Percentiles rank a stretch among this genome's conserved stretches.
Conservation (phyloP, 164 flowering plant species). For the Vitis amurensis region DNA sequence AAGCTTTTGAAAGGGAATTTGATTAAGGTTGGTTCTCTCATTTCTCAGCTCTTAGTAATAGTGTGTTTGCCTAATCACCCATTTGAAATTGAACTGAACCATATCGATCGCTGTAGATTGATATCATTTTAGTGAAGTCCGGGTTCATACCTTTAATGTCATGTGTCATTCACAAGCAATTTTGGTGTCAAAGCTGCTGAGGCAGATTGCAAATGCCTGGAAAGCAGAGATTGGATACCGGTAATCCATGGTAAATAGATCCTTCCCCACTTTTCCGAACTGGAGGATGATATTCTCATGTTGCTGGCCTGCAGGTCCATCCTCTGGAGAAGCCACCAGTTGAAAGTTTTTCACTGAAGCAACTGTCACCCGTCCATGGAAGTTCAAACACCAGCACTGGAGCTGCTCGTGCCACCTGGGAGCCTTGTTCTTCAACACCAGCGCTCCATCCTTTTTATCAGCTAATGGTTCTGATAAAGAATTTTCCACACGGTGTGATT, state of each 20-base stretch:
- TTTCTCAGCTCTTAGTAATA: too few relatives aligned
- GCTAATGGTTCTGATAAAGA: slow-evolving; percentile 37
- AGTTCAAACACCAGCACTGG: slow-evolving; percentile 85
- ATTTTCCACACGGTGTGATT: slow-evolving; percentile 39
- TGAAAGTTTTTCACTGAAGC: slow-evolving; percentile 88
- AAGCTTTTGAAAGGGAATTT: too few relatives aligned
- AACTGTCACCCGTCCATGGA: slow-evolving; percentile 76
- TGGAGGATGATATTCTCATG: slow-evolving; percentile 71
- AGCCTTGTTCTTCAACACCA: slow-evolving; percentile 64
- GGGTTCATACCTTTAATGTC: slow-evolving; percentile 23
- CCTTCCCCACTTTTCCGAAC: slow-evolving; percentile 80
- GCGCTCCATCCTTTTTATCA: slow-evolving; percentile 38
- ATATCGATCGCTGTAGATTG: too few relatives aligned
- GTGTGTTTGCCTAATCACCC: too few relatives aligned
- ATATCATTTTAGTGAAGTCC: too few relatives aligned
- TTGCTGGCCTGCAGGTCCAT: slow-evolving; percentile 43
- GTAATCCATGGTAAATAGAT: slow-evolving; percentile 81
- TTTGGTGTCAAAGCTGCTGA: slow-evolving; percentile 87
- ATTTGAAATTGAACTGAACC: too few relatives aligned
- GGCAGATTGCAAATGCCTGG: slow-evolving; percentile 80
- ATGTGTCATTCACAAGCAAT: slow-evolving; percentile 68
- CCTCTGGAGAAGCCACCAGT: slow-evolving; percentile 60
- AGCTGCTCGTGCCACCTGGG: slow-evolving; percentile 91
- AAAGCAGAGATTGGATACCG: slow-evolving; percentile 77
- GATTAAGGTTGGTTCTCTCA: too few relatives aligned